Base-by-base conservation (phyloP, 371 early-diverging fungal genomes). In the Rhizopus microsporus region DNA sequence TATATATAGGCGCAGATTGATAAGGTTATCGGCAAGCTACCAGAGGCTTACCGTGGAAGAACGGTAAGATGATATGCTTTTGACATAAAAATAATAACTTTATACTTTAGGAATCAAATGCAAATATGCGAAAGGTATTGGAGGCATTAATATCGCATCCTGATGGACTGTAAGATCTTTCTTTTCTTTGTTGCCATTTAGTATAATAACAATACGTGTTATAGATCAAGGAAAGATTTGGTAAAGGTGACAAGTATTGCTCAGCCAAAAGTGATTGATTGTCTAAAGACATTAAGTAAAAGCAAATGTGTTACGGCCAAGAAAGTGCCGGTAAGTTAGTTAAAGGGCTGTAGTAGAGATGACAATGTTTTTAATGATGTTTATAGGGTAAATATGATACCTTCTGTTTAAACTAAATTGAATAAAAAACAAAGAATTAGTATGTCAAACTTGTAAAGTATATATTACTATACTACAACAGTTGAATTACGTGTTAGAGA, bases 241-340 rank as follows among this genome's bases (percentile, higher is more conserved):
- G 46, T 46, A 29, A 46, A 46, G 9, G 30, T 12, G 6, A 46
- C 46, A 7, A 12, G 12, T 7, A 16, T 46, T 46, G 23, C 46
- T 29, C 46, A 46, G 12, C 46, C 23, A 46, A 46, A 46, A 46
- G 46, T 46, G 29, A 46, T 46, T 46, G 29, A 46, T 15, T 46
- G 46, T 15, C 29, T 46, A 4, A 16, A 46, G 29, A 29, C 12
- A 29, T 29, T 46, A 9, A 23, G 29, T 46, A 17, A 12, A 29
- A 23, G 46, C 15, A 46, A 46, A 46, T 17, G 7, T 7, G 12
- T 23, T 6, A 46, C 8, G 7, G 7, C 46, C 9, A 46, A 23
- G 23, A 16, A 46, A 46, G 8, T 46, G 29, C 29, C 16, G 17
- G 46, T 23, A 46, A 46, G 8, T 46, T 46, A 29, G 29, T n/a